These are phyloP conservation scores for Leishmania guyanensis DNA, from an alignment of 208 protist species.

Conservation along the genomic window DNA sequence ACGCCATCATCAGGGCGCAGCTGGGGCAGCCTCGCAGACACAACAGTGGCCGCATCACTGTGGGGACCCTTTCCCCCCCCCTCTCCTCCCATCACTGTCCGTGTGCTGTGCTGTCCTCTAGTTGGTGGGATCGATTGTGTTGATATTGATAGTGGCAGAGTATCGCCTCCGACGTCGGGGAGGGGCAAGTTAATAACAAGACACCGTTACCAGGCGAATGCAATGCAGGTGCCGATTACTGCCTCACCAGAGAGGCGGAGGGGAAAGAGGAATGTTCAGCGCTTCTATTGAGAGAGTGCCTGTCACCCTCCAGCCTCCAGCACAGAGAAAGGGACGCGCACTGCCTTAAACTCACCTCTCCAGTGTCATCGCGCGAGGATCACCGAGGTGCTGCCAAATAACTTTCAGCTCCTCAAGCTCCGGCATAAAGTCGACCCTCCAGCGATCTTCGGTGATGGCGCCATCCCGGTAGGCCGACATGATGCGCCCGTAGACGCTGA, in stretches of 20 bases:
- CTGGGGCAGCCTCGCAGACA: not conserved
- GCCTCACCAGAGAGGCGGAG: not conserved
- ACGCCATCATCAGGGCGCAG: not conserved
- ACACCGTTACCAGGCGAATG: not conserved
- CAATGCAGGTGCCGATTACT: not conserved
- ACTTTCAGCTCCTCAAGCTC: constrained; percentile 57
- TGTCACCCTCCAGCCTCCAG: not conserved
- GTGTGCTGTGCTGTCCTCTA: not conserved
- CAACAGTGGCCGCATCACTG: not conserved
- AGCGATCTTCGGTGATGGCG: constrained; percentile 31
- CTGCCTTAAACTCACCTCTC: not conserved
- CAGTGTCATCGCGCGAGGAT: constrained; percentile 24
- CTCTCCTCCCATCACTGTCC: not conserved
- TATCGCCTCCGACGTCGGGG: not conserved
- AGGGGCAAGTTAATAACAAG: not conserved
- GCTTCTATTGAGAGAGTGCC: not conserved
- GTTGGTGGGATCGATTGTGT: not conserved
- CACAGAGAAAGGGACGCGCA: not conserved
- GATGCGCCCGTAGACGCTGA: constrained; percentile 43
- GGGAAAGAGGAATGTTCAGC: not conserved
- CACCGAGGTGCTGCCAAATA: constrained; percentile 40
- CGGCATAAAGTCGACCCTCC: constrained; percentile 47
- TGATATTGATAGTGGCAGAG: not conserved
- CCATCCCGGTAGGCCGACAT: constrained; percentile 12
- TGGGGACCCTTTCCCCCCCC: not conserved